Conservation (phyloP, 495 filamentous ascomycete species). For the Tuber umbilicatum region DNA sequence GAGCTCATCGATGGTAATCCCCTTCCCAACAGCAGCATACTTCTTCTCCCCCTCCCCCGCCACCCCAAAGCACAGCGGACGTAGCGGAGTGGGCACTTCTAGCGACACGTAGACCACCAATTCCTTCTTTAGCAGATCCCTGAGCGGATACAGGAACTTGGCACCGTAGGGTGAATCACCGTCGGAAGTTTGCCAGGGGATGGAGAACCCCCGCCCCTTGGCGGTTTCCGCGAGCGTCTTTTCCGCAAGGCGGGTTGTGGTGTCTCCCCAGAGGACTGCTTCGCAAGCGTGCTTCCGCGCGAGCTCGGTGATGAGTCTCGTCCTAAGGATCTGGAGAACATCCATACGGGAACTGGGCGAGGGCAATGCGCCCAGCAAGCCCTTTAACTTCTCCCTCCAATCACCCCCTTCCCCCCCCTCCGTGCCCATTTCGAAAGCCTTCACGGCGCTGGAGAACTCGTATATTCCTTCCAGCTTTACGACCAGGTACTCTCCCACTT, state of each 20-base stretch:
- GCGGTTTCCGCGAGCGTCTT: constrained; percentile 79
- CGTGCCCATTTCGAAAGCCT: constrained; percentile 36
- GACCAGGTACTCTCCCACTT: constrained; percentile 17
- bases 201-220: constrained; percentile 74
- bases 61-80: constrained; percentile 20
- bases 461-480: constrained; percentile 41
- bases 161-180: constrained; percentile 55
- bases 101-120: constrained; percentile 57
- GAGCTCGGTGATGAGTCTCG: constrained; percentile 58
- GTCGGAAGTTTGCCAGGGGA: constrained; percentile 77
- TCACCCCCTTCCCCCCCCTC: constrained; percentile 33
- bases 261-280: constrained; percentile 73
- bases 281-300: constrained; percentile 57
- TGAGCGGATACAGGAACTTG: constrained; percentile 60
- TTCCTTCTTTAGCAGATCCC: constrained; percentile 77
- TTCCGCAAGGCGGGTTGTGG: constrained; percentile 78
- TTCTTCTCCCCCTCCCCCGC: constrained; percentile 2
- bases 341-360: constrained; percentile 71
- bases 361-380: constrained; percentile 54
- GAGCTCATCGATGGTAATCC: constrained; percentile 81
- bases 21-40: constrained; percentile 50
- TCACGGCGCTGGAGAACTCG: constrained; percentile 43
- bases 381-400: constrained; percentile 47
- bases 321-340: constrained; percentile 61
- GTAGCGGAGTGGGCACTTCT: constrained; percentile 16